Evolutionary conservation across 331 rosid genomes (phyloP).

Genomic region (Phaseolus coccineus): DNA sequence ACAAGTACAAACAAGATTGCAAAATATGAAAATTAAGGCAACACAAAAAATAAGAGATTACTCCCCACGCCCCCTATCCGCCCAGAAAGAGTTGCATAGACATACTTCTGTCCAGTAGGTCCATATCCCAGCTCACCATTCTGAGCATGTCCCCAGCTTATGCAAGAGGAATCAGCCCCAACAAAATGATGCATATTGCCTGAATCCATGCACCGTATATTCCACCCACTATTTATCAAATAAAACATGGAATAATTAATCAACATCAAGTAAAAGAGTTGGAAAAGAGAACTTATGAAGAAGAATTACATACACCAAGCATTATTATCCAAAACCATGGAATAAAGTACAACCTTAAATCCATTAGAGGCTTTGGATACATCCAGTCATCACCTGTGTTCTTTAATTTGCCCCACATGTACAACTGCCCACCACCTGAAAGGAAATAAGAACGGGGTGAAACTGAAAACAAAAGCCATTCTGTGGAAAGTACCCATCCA

Average conservation of each 20-base stretch:
- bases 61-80: background rate
- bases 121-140: constrained; percentile 99
- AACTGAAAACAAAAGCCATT: constrained; percentile 26
- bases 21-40: constrained; percentile 3
- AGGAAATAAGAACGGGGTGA: constrained; percentile 29
- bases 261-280: background rate
- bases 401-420: constrained; percentile 98
- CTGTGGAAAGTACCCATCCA: background rate
- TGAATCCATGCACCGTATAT: constrained; percentile 98
- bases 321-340: constrained; percentile 10
- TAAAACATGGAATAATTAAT: constrained; percentile 29
- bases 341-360: constrained; percentile 77
- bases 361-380: constrained; percentile 99
- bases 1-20: constrained; percentile 21
- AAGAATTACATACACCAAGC: constrained; percentile 13
- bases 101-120: constrained; percentile 94
- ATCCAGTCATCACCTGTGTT: constrained; percentile 95
- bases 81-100: background rate
- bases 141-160: constrained; percentile 99
- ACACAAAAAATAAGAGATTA: background rate
- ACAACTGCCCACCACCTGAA: constrained; percentile 95
- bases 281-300: background rate
- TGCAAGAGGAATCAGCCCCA: constrained; percentile 97
- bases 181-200: constrained; percentile 97
- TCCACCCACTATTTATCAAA: constrained; percentile 81